Evolutionary conservation across 2,329 filamentous ascomycete species (phyloP), one percentile per base, ranked within the genome.

Genomic region (Fusarium bactridioides): DNA sequence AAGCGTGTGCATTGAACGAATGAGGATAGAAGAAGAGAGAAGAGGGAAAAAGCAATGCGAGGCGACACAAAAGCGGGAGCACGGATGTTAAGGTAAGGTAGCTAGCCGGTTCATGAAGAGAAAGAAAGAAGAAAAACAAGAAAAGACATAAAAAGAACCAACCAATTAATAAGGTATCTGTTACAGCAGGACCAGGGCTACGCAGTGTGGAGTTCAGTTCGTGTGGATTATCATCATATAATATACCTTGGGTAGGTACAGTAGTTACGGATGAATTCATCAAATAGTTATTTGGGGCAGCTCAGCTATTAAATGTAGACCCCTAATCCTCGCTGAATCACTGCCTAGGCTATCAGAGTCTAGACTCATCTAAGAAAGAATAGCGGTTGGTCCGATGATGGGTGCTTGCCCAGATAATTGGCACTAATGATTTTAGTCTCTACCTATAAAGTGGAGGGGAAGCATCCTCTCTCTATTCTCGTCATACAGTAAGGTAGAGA

Each of bases 21-120:
- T 10, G 29, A 25, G 37, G 47, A 44, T 48, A 48, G 19, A 29
- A 35, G 31, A 47, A 35, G 41, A 44, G 21, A 53, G 44, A 25
- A 43, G 27, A 38, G 40, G 47, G n/a, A 41, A 31, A 57, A 47
- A 73, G 56, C 58, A 73, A 61, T 50, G 43, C 67, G 65, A 71
- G 40, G 35, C 57, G 64, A 43, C 54, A 60, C 55, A 67, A 67
- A 41, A 58, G 41, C 56, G 61, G 47, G 57, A 67, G 63, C 44
- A 59, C 12, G 25, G 56, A 51, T 59, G 18, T 38, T 51, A 27
- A 51, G 48, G n/a, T 38, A 48, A 51, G 29, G 48, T 51, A 51
- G 29, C 18, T 35, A 35, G 29, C 27, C 27, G 21, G 31, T 21
- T 25, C n/a, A 50, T 51, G 2, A 16, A 33, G 31, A 64, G 50